Conservation (phyloP, 768 basidiomycete genomes). For the Pleurotus citrinopileatus region DNA sequence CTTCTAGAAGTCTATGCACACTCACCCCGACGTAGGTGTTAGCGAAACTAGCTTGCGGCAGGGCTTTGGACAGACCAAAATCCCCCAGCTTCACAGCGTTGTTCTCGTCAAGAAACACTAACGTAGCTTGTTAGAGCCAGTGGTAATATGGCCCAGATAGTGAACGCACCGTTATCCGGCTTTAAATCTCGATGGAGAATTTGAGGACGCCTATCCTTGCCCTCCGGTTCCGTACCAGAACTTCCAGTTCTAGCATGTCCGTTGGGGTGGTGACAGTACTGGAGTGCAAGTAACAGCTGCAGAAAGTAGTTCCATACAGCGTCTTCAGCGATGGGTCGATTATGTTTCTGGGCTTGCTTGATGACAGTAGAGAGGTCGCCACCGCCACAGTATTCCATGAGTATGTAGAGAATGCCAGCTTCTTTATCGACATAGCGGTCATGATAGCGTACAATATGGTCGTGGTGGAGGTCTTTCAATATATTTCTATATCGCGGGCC, state of each 20-base stretch:
- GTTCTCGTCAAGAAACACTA: constrained; percentile 86
- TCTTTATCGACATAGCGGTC: constrained; percentile 92
- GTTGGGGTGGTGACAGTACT: constrained; percentile 89
- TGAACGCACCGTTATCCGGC: constrained; percentile 85
- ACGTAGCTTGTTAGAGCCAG: too few species aligned
- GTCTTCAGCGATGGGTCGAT: constrained; percentile 82
- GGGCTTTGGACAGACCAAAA: constrained; percentile 93
- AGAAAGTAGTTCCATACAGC: constrained; percentile 95
- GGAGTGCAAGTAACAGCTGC: constrained; percentile 86
- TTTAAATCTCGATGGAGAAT: constrained; percentile 95
- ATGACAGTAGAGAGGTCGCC: constrained; percentile 91
- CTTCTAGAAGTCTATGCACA: constrained; percentile 10
- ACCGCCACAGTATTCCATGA: constrained; percentile 99
- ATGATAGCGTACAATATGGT: constrained; percentile 94
- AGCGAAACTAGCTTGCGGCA: constrained; percentile 85
- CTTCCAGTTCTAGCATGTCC: constrained; percentile 48
- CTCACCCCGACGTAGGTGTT: constrained; percentile 96
- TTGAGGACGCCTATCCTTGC: constrained; percentile 59
- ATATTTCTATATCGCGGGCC: constrained; percentile 96
- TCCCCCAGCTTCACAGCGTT: constrained; percentile 95
- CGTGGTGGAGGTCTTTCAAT: constrained; percentile 91
- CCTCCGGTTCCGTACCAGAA: constrained; percentile 34
- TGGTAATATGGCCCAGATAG: not conserved
- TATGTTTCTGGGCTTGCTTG: constrained; percentile 67
- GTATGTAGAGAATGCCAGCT: constrained; percentile 87